Percentiles rank a stretch among this genome's conserved stretches.
Evolutionary conservation across 495 filamentous ascomycete species (phyloP).

Genomic region (Aspergillus coremiiformis): DNA sequence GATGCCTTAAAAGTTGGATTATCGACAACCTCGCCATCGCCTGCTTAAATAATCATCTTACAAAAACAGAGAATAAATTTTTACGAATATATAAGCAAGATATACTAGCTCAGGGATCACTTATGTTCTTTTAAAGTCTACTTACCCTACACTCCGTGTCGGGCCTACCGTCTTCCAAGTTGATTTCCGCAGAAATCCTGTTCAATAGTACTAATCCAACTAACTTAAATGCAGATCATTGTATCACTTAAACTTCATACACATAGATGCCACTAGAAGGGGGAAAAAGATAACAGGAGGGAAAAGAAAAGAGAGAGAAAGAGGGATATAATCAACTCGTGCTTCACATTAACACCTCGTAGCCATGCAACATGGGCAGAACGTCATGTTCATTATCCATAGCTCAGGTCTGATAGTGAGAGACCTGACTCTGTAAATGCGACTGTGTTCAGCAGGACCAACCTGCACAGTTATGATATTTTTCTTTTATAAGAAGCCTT

Average conservation of each 20-base stretch:
- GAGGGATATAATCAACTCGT: neutral
- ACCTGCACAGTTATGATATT: conserved; percentile 15
- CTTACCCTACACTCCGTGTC: too few relatives aligned
- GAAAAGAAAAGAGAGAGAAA: conserved; percentile 6
- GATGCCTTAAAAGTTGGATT: too few relatives aligned
- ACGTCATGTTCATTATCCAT: conserved; percentile 17
- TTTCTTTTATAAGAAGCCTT: conserved; percentile 42
- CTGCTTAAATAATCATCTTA: too few relatives aligned
- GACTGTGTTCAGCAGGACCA: conserved; percentile 7
- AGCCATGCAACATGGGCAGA: conserved; percentile 12
- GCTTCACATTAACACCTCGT: conserved; percentile 6
- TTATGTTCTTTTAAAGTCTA: too few relatives aligned
- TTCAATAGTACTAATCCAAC: neutral
- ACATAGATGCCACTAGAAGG: neutral
- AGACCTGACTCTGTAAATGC: conserved; percentile 9
- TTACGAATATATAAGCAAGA: too few relatives aligned
- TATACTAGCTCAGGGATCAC: too few relatives aligned
- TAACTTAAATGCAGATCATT: conserved; percentile 3
- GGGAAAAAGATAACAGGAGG: conserved; percentile 6
- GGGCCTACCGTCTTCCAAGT: too few relatives aligned
- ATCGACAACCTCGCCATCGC: too few relatives aligned
- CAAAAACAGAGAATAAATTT: too few relatives aligned
- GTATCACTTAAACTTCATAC: neutral
- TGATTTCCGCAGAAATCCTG: too few relatives aligned
- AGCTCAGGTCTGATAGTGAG: conserved; percentile 14